These are phyloP conservation scores for Cardamine occulta DNA, from an alignment of 345 rosid species.

Conservation along the genomic window DNA sequence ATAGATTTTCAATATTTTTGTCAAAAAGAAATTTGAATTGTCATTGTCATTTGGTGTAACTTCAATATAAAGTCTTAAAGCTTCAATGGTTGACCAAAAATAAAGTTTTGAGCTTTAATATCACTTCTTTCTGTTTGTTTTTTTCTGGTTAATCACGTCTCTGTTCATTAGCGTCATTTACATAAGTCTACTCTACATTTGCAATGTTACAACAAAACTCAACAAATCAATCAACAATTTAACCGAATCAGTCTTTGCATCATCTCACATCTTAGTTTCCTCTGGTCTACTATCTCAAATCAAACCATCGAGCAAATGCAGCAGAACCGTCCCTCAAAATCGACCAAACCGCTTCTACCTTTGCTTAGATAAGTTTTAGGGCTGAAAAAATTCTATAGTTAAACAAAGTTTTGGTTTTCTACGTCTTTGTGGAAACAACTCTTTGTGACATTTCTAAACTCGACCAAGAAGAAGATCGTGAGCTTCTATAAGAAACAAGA, in stretches of 20 bases:
- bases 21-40: neutral
- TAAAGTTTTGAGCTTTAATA: neutral
- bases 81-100: neutral
- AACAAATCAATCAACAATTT: constrained; percentile 25
- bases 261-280: neutral
- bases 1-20: neutral
- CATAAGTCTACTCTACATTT: constrained; percentile 30
- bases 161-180: constrained; percentile 12
- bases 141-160: neutral
- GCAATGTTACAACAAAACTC: constrained; percentile 22
- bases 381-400: neutral
- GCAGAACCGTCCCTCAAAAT: constrained; percentile 1
- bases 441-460: constrained; percentile 56
- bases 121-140: neutral
- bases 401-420: neutral
- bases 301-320: constrained; percentile 22
- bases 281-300: constrained; percentile 13
- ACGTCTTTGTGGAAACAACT: constrained; percentile 43
- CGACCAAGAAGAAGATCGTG: constrained; percentile 52
- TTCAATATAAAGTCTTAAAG: neutral
- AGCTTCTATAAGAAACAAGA: constrained; percentile 54
- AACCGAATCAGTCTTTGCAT: constrained; percentile 1
- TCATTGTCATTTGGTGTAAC: neutral
- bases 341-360: constrained; percentile 3
- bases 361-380: constrained; percentile 13